These are phyloP conservation scores for Podochytrium sp. DNA, from an alignment of 192 early-diverging fungal genomes.

Conservation along the genomic window DNA sequence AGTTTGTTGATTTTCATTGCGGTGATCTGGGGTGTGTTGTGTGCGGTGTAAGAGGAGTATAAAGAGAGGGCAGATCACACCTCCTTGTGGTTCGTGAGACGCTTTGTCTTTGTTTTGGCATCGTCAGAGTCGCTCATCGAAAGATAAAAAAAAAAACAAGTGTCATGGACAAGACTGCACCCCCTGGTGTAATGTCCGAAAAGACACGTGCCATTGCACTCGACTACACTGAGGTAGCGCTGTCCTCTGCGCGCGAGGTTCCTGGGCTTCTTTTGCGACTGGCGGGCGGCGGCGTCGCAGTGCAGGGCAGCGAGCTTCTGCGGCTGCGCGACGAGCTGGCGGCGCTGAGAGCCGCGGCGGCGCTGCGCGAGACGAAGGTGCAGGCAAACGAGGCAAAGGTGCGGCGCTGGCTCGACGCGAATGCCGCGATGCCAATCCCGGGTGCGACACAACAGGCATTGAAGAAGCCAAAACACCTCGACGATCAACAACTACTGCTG, in stretches of 20 bases:
- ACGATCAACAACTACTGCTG: neutral
- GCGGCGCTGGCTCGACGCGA: neutral
- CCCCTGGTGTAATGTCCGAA: neutral
- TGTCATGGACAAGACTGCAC: neutral
- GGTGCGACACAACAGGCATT: neutral
- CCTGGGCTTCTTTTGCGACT: neutral
- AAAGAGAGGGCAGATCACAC: no score
- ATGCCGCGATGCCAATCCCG: neutral
- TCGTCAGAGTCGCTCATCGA: neutral
- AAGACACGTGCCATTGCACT: no score
- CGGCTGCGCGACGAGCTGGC: constrained; percentile 2
- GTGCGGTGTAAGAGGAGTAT: neutral
- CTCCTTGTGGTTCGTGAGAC: neutral
- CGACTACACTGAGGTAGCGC: neutral
- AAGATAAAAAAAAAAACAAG: neutral
- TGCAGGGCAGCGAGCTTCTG: neutral
- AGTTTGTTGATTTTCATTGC: constrained; percentile 66
- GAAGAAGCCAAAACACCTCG: neutral
- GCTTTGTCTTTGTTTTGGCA: constrained; percentile 3
- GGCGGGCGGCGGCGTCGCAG: neutral
- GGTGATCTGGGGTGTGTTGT: constrained; percentile 16
- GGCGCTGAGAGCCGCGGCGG: neutral
- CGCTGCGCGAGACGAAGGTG: neutral
- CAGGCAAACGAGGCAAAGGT: neutral
- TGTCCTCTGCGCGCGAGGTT: neutral